Conservation (phyloP, 2,329 filamentous ascomycete genomes). For the Meredithiella fracta region DNA sequence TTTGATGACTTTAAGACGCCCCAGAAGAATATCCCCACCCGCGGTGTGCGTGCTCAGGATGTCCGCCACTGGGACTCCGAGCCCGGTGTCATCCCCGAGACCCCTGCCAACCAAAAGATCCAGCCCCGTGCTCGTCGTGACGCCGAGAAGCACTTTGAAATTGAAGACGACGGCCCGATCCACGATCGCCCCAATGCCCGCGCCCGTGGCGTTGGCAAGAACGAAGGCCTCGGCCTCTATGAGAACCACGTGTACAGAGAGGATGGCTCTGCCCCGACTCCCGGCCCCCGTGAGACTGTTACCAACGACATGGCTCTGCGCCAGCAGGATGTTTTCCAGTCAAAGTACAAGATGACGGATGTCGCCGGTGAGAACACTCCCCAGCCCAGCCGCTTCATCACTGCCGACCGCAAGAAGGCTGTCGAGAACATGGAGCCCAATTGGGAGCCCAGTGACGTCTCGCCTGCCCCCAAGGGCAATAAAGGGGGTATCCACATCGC, state of each 20-base stretch:
- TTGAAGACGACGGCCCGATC: conserved; percentile 46
- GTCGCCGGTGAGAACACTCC: conserved; percentile 35
- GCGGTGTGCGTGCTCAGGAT: conserved; percentile 47
- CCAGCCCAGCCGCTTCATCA: conserved; percentile 28
- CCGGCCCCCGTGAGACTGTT: conserved; percentile 22
- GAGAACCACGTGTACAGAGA: conserved; percentile 57
- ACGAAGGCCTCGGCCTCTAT: conserved; percentile 37
- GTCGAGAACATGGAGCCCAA: conserved; percentile 57
- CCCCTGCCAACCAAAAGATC: conserved; percentile 38
- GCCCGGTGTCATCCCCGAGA: conserved; percentile 32
- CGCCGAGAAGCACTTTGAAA: conserved; percentile 67
- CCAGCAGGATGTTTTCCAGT: conserved; percentile 51
- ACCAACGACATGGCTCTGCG: conserved; percentile 11
- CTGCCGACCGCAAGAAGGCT: conserved; percentile 48
- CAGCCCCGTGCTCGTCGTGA: conserved; percentile 57
- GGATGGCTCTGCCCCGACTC: conserved; percentile 27
- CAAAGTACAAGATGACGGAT: conserved; percentile 64
- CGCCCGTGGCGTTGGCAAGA: conserved; percentile 48
- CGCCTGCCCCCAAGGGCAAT: conserved; percentile 23
- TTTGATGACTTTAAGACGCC: conserved; percentile 83
- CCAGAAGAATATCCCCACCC: conserved; percentile 48
- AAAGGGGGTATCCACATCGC: conserved; percentile 22
- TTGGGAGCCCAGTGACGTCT: conserved; percentile 40
- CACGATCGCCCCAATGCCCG: conserved; percentile 33
- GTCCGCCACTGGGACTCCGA: conserved; percentile 65